Base-by-base conservation (phyloP, 179 eudicot genomes). In the Beta lomatogona region DNA sequence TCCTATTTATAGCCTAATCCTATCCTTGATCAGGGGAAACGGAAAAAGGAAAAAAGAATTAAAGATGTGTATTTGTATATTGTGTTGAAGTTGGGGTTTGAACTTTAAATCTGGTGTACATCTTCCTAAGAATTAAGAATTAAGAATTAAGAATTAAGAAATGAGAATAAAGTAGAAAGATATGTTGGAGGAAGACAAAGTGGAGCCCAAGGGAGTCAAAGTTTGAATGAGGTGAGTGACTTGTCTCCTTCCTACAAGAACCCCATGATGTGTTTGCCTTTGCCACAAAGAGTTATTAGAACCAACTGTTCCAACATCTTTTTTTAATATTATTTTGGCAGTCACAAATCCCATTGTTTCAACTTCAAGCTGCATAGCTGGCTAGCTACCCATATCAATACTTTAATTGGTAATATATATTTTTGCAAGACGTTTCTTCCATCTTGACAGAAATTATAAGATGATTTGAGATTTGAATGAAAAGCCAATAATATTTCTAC, bases 181-280 rank as follows among this genome's bases (percentile, higher is more conserved):
- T 41, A 9, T 45, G 2, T 1, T 21, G 19, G 61, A 73, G 11
- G 54, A n/a, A 53, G 18, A 53, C n/a, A 73, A 53, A 53, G 76
- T 73, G 76, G 76, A 53, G 76, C 76, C 76, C 61, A 73, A 73
- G 46, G 41, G 54, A 60, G 76, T 73, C 76, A 73, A 73, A 73
- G 61, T 73, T 73, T 72, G 76, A 73, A 73, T 50, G 76, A 73
- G 41, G 3, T 36, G 41, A 6, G 45, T 73, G 76, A 73, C 61
- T 73, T 73, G 76, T 73, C 76, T 73, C 60, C 76, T 53, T 8
- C 53, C 60, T n/a, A 73, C 76, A 53, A 53, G 12, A 73, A 73
- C 61, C 53, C 76, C 61, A 53, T 73, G 75, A n/a, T 71, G 76
- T 52, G 59, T 52, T 73, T 67, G 45, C 46, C n/a, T 67, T 67